Base-by-base conservation (phyloP, 2,329 filamentous ascomycete genomes). In the Dactylellina haptotyla region DNA sequence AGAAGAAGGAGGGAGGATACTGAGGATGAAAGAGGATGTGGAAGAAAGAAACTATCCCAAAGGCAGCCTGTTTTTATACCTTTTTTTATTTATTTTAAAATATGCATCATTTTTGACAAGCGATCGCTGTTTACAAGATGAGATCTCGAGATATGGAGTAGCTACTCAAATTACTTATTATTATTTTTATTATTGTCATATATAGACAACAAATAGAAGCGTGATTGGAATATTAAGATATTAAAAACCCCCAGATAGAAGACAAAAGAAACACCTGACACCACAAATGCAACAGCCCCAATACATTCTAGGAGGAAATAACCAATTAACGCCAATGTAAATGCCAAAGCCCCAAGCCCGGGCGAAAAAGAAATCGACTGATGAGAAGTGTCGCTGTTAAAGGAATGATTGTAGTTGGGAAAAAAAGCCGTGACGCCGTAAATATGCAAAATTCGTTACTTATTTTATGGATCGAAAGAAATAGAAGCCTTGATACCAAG, bases 241-340 rank as follows among this genome's bases (percentile, higher is more conserved):
- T n/a, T n/a, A n/a, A 14, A 37, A 26, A 2, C 16, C 9, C 16
- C n/a, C n/a, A 14, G 18, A 53, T 30, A 20, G 4, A 25, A 43
- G 23, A 45, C 28, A 39, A 26, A 20, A 39, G 3, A 10, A 39
- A n/a, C 8, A n/a, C 28, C 48, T 14, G 57, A 57, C 8, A 45
- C 41, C 41, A 18, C 16, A 8, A 4, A 4, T 23, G 16, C 18
- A 23, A 45, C n/a, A n/a, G n/a, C n/a, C n/a, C n/a, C n/a, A 41
- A 16, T 45, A 45, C 20, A 18, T 28, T 26, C 20, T 9, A 50
- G 28, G 23, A 26, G 50, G 14, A 50, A 58, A 50, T 28, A 18
- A n/a, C 25, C 34, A 57, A 50, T 32, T 14, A 48, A 58, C 62
- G 51, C 62, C 62, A 34, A 25, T 57, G 23, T 34, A 41, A 46